Percentiles rank a stretch among this genome's conserved stretches.
Conservation (phyloP, 2,329 filamentous ascomycete species). For the Colletotrichum ledebouriae region DNA sequence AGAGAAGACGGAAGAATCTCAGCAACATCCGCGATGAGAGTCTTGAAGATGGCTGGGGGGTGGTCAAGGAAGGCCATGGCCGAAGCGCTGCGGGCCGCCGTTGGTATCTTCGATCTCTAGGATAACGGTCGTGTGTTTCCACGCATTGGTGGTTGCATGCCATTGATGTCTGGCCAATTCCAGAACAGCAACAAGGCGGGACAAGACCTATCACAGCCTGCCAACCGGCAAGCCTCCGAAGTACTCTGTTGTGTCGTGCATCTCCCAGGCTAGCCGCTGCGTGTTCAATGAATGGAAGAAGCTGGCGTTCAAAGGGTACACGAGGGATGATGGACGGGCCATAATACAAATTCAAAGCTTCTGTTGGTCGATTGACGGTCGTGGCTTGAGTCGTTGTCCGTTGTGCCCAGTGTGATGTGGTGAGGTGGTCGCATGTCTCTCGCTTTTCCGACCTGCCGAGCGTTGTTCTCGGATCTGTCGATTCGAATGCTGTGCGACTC, state of each 20-base stretch:
- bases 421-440: slow-evolving; percentile 31
- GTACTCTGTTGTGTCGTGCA: slow-evolving; percentile 14
- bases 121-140: slow-evolving; percentile 19
- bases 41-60: slow-evolving; percentile 1
- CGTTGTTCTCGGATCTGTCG: slow-evolving; percentile 32
- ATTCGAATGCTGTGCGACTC: slow-evolving; percentile 1
- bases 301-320: slow-evolving; percentile 10
- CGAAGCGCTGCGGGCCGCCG: slow-evolving; percentile 11
- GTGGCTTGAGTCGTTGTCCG: slow-evolving; percentile 31
- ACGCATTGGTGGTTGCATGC: slow-evolving; percentile 22
- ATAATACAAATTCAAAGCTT: slow-evolving; percentile 1
- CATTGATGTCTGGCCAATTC: slow-evolving; percentile 31
- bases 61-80: neutral
- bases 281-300: slow-evolving; percentile 17
- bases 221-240: neutral
- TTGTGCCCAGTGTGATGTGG: slow-evolving; percentile 24
- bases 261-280: slow-evolving; percentile 19
- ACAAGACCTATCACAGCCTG: slow-evolving; percentile 25
- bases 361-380: slow-evolving; percentile 11
- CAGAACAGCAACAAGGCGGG: slow-evolving; percentile 24
- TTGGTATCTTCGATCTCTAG: slow-evolving; percentile 3
- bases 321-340: slow-evolving; percentile 25
- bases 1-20: slow-evolving; percentile 17
- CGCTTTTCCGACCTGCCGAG: slow-evolving; percentile 39
- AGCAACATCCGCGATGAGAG: neutral